A percentile compares a stretch with the other conserved stretches of the same genome.
Evolutionary conservation across 257 asterid species (phyloP).

Genomic region (Rauvolfia tetraphylla): DNA sequence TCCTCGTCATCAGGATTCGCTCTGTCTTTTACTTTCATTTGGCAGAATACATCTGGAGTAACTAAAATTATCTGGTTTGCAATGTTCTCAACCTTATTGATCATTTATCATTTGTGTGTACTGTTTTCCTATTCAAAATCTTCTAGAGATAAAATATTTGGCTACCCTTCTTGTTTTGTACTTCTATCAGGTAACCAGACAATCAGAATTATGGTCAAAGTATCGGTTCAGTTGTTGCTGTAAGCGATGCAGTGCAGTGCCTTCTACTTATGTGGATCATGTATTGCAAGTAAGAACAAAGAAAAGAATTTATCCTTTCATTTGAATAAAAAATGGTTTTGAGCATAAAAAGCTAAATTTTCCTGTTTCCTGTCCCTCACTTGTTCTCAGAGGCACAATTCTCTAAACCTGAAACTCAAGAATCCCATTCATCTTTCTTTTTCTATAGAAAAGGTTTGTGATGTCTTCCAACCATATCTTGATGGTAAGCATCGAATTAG

Average conservation of each 20-base stretch:
- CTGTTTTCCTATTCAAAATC: background rate
- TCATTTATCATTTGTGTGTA: background rate
- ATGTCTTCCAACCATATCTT: background rate
- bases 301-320: no score
- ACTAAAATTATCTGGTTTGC: background rate
- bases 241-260: slow-evolving; percentile 48
- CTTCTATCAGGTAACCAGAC: slow-evolving; percentile 54
- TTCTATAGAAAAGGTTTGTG: background rate
- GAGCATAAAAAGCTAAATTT: background rate
- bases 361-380: background rate
- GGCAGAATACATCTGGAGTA: background rate
- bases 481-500: background rate
- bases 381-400: background rate
- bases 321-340: background rate
- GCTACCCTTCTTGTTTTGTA: slow-evolving; percentile 1
- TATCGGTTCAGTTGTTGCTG: slow-evolving; percentile 61
- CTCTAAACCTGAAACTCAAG: background rate
- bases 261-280: slow-evolving; percentile 47
- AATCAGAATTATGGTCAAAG: slow-evolving; percentile 52
- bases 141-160: background rate
- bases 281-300: slow-evolving; percentile 52
- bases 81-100: background rate
- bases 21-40: background rate
- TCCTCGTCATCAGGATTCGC: background rate
- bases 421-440: background rate